These are phyloP conservation scores for Angomonas deanei DNA, from an alignment of 208 protist genomes.

Conservation along the genomic window DNA sequence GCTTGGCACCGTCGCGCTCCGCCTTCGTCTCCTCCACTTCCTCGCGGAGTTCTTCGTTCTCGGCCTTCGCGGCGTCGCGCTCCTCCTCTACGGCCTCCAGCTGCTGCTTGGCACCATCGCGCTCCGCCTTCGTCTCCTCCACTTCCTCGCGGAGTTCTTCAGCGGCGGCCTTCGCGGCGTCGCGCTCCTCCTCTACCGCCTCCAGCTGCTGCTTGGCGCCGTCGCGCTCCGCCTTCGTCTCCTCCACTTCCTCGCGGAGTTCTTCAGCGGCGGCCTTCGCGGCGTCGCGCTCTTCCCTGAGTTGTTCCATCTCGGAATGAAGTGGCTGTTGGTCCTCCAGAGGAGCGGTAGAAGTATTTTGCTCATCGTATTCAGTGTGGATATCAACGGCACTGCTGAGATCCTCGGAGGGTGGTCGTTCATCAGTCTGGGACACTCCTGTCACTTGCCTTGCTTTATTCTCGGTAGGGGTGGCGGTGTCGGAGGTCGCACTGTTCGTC, in stretches of 20 bases:
- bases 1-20: background rate
- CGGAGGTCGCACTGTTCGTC: background rate
- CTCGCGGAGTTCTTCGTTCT: background rate
- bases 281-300: background rate
- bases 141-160: background rate
- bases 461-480: background rate
- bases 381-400: background rate
- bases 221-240: background rate
- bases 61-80: background rate
- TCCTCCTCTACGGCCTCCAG: background rate
- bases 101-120: slow-evolving; percentile 1
- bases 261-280: background rate
- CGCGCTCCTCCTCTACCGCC: slow-evolving; percentile 7
- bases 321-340: too few relatives aligned
- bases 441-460: background rate
- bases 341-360: too few relatives aligned
- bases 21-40: slow-evolving; percentile 6
- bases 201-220: slow-evolving; percentile 6
- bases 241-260: background rate
- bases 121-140: background rate
- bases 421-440: background rate
- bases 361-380: too few relatives aligned
- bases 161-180: background rate
- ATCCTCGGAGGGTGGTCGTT: too few relatives aligned
- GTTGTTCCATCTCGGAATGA: too few relatives aligned